These are phyloP conservation scores for Citrullus colocynthis DNA, from an alignment of 306 rosid genomes.

Conservation along the genomic window DNA sequence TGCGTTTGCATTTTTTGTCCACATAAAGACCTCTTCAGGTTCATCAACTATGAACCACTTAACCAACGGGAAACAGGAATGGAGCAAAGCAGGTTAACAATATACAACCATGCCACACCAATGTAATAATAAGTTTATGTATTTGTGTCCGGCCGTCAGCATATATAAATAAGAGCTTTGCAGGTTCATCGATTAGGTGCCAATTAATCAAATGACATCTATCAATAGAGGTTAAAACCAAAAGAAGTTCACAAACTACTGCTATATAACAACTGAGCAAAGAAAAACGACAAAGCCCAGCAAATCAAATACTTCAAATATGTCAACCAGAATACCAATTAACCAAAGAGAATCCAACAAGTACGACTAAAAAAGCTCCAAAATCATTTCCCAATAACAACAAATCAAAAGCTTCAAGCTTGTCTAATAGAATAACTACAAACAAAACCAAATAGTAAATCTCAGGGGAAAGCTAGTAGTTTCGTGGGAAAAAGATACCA, in stretches of 20 bases:
- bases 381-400: not conserved
- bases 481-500: slow-evolving; percentile 29
- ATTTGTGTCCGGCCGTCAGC: not conserved
- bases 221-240: not conserved
- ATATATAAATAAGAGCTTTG: not conserved
- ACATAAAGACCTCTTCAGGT: not conserved
- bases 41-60: not conserved
- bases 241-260: not conserved
- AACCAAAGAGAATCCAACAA: not conserved
- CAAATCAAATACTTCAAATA: not conserved
- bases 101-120: not conserved
- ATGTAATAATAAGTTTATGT: not conserved
- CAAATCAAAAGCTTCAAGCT: not conserved
- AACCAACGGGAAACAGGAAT: not conserved
- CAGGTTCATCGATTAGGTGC: not conserved
- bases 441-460: not conserved
- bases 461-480: not conserved
- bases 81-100: not conserved
- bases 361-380: not conserved
- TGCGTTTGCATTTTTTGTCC: not conserved
- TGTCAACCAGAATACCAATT: not conserved
- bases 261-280: not conserved
- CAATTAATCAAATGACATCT: not conserved
- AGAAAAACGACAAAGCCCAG: not conserved
- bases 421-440: not conserved